Evolutionary conservation across 169 alveolate genomes (phyloP).

Genomic region (Plasmodium fragile): DNA sequence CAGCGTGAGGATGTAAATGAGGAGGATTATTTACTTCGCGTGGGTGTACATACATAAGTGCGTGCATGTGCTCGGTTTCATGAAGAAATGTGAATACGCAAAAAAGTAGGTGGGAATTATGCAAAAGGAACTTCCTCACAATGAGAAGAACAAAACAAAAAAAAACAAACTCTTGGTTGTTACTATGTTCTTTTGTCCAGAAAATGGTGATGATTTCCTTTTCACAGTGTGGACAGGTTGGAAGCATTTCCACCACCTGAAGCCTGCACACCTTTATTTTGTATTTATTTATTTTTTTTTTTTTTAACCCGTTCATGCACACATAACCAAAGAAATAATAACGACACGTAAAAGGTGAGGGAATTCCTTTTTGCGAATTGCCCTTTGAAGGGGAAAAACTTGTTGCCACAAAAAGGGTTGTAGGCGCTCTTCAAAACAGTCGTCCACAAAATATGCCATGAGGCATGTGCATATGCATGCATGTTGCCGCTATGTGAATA

Average conservation of each 20-base stretch:
- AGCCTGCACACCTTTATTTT: not conserved
- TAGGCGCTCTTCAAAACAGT: not conserved
- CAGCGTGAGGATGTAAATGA: not conserved
- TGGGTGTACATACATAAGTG: constrained; percentile 1
- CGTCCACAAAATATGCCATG: not conserved
- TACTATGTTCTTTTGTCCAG: not conserved
- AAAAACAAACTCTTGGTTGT: not conserved
- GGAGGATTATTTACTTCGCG: not conserved
- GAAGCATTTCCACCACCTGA: not conserved
- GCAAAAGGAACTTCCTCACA: not conserved
- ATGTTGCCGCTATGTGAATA: not conserved
- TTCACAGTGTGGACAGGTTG: not conserved
- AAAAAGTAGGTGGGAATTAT: not conserved
- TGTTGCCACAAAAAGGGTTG: constrained; percentile 2
- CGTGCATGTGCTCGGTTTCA: not conserved
- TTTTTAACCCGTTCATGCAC: not conserved
- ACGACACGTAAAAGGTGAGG: not conserved
- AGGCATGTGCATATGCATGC: not conserved
- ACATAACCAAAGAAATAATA: not conserved
- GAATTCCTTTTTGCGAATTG: not conserved
- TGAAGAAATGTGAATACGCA: not conserved
- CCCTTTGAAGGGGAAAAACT: not conserved
- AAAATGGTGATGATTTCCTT: not conserved
- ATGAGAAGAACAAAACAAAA: not conserved
- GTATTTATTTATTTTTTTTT: not conserved